phyloP scores from a whole-genome alignment of 2,329 filamentous ascomycete species.

The Chaetomium sp. region DNA sequence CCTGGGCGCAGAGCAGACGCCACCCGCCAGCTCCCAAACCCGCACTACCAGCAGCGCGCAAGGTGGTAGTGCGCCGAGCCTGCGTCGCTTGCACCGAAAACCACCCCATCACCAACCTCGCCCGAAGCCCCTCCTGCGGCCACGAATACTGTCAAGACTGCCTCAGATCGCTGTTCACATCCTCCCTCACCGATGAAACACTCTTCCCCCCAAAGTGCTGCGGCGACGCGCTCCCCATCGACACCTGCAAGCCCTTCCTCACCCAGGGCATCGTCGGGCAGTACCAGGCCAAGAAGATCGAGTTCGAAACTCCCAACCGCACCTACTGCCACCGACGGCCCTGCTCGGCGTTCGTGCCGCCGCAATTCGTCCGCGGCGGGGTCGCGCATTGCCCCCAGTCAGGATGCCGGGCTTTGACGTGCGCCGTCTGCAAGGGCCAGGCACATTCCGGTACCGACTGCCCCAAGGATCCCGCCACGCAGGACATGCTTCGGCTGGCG shows the following conservation, averaged over 20 bases:
- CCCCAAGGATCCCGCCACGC: constrained; percentile 45
- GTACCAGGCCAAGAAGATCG: constrained; percentile 50
- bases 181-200: constrained; percentile 50
- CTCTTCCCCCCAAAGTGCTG: constrained; percentile 61
- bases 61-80: neutral
- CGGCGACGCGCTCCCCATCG: constrained; percentile 44
- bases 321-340: constrained; percentile 52
- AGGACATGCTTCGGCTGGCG: constrained; percentile 47
- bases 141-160: constrained; percentile 58
- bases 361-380: constrained; percentile 37
- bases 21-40: neutral
- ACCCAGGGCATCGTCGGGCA: constrained; percentile 38
- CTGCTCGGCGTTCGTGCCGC: constrained; percentile 53
- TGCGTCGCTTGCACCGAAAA: constrained; percentile 17
- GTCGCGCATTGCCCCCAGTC: constrained; percentile 44
- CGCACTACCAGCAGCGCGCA: neutral
- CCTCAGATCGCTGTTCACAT: constrained; percentile 48
- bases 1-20: constrained; percentile 19
- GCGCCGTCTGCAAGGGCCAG: constrained; percentile 52
- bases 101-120: neutral
- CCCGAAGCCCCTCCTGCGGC: constrained; percentile 39
- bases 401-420: constrained; percentile 50
- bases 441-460: constrained; percentile 51
- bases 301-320: constrained; percentile 50
- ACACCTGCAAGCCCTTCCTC: constrained; percentile 43